Conservation (phyloP, 331 rosid species). For the Cucumis variabilis region DNA sequence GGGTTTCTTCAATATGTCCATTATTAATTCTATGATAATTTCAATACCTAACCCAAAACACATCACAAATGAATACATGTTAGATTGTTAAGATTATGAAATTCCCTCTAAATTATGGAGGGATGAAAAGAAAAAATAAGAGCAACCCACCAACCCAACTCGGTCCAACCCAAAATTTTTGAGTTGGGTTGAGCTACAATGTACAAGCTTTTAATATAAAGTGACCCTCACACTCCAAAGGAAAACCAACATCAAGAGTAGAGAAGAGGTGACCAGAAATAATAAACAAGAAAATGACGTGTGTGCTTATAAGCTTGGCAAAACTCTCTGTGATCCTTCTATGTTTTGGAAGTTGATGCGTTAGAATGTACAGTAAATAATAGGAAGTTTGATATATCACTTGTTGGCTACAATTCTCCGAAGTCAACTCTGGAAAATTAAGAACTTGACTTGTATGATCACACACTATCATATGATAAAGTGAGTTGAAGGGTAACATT, state of each 20-base stretch:
- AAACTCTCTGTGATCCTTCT: neutral
- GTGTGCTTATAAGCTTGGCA: neutral
- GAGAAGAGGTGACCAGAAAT: neutral
- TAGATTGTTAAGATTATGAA: no score
- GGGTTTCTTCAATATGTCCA: no score
- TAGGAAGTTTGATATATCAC: neutral
- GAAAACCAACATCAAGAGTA: constrained; percentile 4
- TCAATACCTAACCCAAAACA: no score
- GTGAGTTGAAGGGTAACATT: constrained; percentile 87
- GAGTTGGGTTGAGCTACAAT: neutral
- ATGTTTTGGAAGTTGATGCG: neutral
- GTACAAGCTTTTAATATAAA: neutral
- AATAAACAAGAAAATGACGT: constrained; percentile 2
- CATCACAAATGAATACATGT: no score
- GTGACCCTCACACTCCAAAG: neutral
- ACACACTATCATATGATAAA: constrained; percentile 59
- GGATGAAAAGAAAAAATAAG: no score
- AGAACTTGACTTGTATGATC: constrained; percentile 68
- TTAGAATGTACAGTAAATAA: neutral
- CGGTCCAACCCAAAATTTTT: no score
- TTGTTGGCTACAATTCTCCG: neutral
- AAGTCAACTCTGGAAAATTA: neutral
- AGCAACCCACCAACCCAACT: no score
- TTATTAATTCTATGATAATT: no score
- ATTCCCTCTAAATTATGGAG: no score